Percentiles rank a stretch among this genome's conserved stretches.
Evolutionary conservation across 495 filamentous ascomycete species (phyloP).

Genomic region (Copromyces sp.): DNA sequence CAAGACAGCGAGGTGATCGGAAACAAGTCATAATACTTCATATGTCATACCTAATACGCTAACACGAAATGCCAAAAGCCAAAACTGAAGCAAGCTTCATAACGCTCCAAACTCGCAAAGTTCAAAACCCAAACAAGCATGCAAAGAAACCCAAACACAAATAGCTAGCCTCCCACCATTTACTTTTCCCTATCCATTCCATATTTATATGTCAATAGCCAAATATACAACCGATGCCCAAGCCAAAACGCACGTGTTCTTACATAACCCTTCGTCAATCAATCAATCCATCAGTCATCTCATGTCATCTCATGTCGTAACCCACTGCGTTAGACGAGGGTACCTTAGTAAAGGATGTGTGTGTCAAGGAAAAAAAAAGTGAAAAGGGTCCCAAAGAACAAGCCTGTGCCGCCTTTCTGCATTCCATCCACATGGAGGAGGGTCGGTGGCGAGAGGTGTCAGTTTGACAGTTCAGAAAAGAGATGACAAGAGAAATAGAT

Average conservation of each 20-base stretch:
- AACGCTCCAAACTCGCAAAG: neutral
- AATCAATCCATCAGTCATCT: neutral
- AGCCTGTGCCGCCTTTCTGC: neutral
- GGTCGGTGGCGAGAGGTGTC: neutral
- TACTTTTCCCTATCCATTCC: neutral
- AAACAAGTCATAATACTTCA: neutral
- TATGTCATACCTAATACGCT: neutral
- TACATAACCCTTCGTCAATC: neutral
- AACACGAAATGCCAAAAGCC: neutral
- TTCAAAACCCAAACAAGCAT: neutral
- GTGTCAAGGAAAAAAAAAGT: neutral
- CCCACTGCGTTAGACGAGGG: neutral
- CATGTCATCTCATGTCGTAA: neutral
- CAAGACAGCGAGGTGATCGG: neutral
- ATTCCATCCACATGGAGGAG: neutral
- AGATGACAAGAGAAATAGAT: neutral
- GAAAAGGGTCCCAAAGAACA: neutral
- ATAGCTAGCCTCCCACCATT: neutral
- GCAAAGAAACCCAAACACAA: neutral
- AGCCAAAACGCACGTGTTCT: neutral
- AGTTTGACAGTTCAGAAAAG: neutral
- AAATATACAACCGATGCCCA: neutral
- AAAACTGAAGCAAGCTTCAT: neutral
- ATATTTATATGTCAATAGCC: neutral
- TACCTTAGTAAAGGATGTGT: neutral